A percentile compares a stretch with the other conserved stretches of the same genome.
Conservation (phyloP, 352 stramenopile species). For the Pythium scleroteichum region DNA sequence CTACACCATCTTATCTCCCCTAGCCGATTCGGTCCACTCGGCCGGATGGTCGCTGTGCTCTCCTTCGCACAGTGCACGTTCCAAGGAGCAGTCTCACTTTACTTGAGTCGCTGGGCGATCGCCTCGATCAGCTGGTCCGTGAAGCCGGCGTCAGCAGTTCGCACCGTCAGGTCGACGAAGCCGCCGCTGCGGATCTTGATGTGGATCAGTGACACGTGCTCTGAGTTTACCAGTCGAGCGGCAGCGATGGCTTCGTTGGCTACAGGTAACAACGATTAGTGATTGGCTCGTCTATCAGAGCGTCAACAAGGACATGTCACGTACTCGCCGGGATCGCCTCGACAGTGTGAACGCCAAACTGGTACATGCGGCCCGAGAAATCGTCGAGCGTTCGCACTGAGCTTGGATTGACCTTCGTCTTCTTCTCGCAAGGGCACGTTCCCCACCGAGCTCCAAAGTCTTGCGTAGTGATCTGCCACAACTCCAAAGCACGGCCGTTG, state of each 20-base stretch:
- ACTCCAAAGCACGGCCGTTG: constrained; percentile 74
- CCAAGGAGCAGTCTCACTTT: constrained; percentile 12
- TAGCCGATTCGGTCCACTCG: background rate
- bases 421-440: constrained; percentile 81
- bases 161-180: constrained; percentile 85
- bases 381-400: constrained; percentile 82
- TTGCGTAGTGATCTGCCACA: constrained; percentile 86
- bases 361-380: constrained; percentile 78
- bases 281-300: background rate
- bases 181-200: constrained; percentile 82
- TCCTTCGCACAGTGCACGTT: constrained; percentile 15
- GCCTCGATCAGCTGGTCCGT: constrained; percentile 75
- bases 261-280: constrained; percentile 22
- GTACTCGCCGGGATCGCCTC: constrained; percentile 85
- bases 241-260: constrained; percentile 88
- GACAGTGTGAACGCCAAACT: constrained; percentile 80
- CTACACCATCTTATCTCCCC: no score
- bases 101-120: constrained; percentile 67
- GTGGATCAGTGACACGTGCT: constrained; percentile 85
- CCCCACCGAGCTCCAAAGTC: constrained; percentile 87
- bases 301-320: constrained; percentile 23
- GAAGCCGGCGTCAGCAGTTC: constrained; percentile 82
- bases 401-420: constrained; percentile 80
- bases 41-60: background rate
- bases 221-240: constrained; percentile 74